Evolutionary conservation across 2,329 filamentous ascomycete species (phyloP).

Genomic region (Albifimbria verrucaria): DNA sequence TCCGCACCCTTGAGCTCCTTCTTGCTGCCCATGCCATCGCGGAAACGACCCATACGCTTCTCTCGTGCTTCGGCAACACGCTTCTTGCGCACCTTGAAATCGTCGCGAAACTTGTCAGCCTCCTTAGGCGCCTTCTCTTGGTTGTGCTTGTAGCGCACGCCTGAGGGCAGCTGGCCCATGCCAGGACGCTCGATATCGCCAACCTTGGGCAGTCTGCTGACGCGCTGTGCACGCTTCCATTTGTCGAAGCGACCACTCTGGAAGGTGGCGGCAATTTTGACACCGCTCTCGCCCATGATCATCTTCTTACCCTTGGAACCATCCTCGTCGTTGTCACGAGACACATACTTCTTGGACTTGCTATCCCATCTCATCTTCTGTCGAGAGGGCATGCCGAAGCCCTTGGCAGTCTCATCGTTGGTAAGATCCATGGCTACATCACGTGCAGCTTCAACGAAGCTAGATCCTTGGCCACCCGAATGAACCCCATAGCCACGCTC

Average conservation of each 20-base stretch:
- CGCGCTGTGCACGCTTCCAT: slow-evolving; percentile 84
- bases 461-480: slow-evolving; percentile 69
- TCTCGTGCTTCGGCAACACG: slow-evolving; percentile 83
- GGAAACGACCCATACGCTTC: slow-evolving; percentile 72
- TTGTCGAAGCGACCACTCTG: slow-evolving; percentile 88
- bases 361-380: slow-evolving; percentile 92
- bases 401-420: slow-evolving; percentile 79
- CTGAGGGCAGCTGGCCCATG: slow-evolving; percentile 25
- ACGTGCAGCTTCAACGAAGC: slow-evolving; percentile 86
- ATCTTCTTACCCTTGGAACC: slow-evolving; percentile 71
- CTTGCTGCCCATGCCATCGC: slow-evolving; percentile 68
- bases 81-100: slow-evolving; percentile 89
- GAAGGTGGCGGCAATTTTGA: slow-evolving; percentile 94
- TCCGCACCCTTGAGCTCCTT: slow-evolving; percentile 76
- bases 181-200: slow-evolving; percentile 70
- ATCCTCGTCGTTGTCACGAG: slow-evolving; percentile 89
- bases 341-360: slow-evolving; percentile 92
- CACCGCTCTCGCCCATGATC: slow-evolving; percentile 84
- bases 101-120: slow-evolving; percentile 87
- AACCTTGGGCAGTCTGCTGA: slow-evolving; percentile 73
- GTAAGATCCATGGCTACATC: slow-evolving; percentile 87
- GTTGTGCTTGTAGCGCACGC: slow-evolving; percentile 74
- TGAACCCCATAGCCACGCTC: slow-evolving; percentile 93
- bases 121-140: slow-evolving; percentile 86
- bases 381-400: slow-evolving; percentile 74